A percentile compares a stretch with the other conserved stretches of the same genome.
These are phyloP conservation scores for Colletotrichum sp. DNA, from an alignment of 2,329 filamentous ascomycete species.

Conservation along the genomic window DNA sequence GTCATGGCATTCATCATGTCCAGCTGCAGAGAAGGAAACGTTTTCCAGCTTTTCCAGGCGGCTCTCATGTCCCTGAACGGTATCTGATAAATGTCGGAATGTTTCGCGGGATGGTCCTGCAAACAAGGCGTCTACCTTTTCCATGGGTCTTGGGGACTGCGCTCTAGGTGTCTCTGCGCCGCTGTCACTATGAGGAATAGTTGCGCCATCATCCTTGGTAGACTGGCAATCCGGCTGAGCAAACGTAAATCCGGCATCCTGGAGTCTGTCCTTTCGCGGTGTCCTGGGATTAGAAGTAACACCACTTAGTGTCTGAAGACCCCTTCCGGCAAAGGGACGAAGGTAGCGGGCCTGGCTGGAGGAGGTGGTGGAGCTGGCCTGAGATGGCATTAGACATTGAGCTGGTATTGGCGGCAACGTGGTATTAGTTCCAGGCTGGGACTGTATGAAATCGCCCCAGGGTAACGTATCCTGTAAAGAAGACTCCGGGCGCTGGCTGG, in stretches of 20 bases:
- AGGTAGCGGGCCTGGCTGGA: constrained; percentile 56
- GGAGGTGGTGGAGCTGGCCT: constrained; percentile 57
- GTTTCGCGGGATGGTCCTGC: constrained; percentile 35
- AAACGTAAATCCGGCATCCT: constrained; percentile 16
- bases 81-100: constrained; percentile 52
- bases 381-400: constrained; percentile 57
- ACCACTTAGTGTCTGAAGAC: constrained; percentile 57
- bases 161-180: constrained; percentile 27
- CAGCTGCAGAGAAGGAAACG: constrained; percentile 68
- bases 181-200: constrained; percentile 25
- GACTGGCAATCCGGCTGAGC: constrained; percentile 20
- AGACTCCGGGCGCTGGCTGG: constrained; percentile 35
- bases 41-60: constrained; percentile 74
- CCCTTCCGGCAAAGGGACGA: constrained; percentile 60
- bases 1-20: constrained; percentile 73
- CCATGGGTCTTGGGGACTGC: constrained; percentile 10
- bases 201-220: constrained; percentile 27
- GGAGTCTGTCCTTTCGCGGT: constrained; percentile 34
- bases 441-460: constrained; percentile 51
- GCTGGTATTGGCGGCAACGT: constrained; percentile 52
- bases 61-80: constrained; percentile 65
- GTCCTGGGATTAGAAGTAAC: constrained; percentile 35
- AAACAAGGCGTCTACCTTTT: constrained; percentile 18
- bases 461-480: constrained; percentile 62
- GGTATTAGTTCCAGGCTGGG: constrained; percentile 37